Conservation (phyloP, 768 basidiomycete species). For the Clitopilus hobsonii region DNA sequence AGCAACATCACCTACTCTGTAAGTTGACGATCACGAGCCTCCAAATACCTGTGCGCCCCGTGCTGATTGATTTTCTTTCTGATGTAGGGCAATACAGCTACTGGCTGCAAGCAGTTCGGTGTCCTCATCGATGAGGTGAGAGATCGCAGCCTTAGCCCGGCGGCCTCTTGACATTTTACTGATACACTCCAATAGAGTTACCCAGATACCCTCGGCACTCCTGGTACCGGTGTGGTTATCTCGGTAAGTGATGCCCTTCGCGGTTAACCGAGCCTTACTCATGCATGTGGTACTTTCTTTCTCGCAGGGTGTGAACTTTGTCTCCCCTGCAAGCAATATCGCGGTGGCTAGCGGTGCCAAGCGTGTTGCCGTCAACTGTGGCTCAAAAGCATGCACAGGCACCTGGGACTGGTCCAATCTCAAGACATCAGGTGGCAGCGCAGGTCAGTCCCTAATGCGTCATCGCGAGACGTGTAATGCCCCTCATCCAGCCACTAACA, state of each 20-base stretch:
- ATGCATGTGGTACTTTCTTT: background rate
- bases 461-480: background rate
- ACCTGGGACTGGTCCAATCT: constrained; percentile 49
- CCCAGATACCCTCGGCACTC: constrained; percentile 43
- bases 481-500: background rate
- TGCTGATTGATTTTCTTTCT: background rate
- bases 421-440: constrained; percentile 36
- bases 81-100: constrained; percentile 48
- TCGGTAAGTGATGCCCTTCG: constrained; percentile 36
- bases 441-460: constrained; percentile 18
- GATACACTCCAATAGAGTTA: constrained; percentile 44
- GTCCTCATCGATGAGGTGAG: constrained; percentile 55
- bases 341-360: constrained; percentile 36
- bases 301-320: constrained; percentile 41
- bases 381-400: constrained; percentile 46
- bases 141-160: background rate
- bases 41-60: constrained; percentile 1
- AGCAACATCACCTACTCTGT: constrained; percentile 46
- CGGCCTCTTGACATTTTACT: background rate
- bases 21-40: constrained; percentile 8
- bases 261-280: background rate
- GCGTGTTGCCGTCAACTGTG: constrained; percentile 53
- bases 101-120: constrained; percentile 43
- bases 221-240: constrained; percentile 53
- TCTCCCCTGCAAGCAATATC: constrained; percentile 33